Evolutionary conservation across 2,329 filamentous ascomycete genomes (phyloP), one percentile per base, ranked within the genome.

Genomic region (Sclerotinia trifoliorum): DNA sequence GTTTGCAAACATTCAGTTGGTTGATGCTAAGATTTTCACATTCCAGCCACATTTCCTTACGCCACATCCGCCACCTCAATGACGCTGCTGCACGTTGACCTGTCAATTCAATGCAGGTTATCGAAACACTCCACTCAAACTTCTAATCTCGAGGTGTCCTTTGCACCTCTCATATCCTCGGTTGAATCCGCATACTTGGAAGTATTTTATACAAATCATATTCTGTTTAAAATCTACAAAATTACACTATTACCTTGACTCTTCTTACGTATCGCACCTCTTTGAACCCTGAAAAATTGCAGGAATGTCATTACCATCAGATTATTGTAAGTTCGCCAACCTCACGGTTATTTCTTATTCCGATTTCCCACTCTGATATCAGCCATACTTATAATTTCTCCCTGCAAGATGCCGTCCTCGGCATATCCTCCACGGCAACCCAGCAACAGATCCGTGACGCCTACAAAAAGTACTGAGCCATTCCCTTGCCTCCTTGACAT

Each of bases 371-470:
- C 7, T 6, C 35, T 52, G 57, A 21, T 24, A 35, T 21, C 10
- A 17, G 17, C 19, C 35, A 17, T 62, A 60, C 69, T 72, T 58
- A 72, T 58, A 62, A 19, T 56, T 15, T 35, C 6, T 42, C 35
- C 65, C 24, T 51, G 7, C 21, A 39, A 94, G 91, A 94, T 81
- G 87, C 85, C 63, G 85, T 91, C 72, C 88, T 97, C 62, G 90
- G 90, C 71, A 80, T 97, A 70, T 78, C 88, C 64, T 85, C 92
- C 48, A 90, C 85, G 73, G 93, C 94, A 46, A 90, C 88, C 0
- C 87, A 89, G 69, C 88, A 93, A 76, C 91, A 98, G 78, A 90
- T 99, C 77, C 91, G 94, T 74, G 91, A 92, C 83, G 95, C 94
- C 63, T 99, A 98, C 84, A 99, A 99, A 79, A 90, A 90, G 90